Evolutionary conservation across 2,329 filamentous ascomycete genomes (phyloP).

Genomic region (Monosporascus sp.): DNA sequence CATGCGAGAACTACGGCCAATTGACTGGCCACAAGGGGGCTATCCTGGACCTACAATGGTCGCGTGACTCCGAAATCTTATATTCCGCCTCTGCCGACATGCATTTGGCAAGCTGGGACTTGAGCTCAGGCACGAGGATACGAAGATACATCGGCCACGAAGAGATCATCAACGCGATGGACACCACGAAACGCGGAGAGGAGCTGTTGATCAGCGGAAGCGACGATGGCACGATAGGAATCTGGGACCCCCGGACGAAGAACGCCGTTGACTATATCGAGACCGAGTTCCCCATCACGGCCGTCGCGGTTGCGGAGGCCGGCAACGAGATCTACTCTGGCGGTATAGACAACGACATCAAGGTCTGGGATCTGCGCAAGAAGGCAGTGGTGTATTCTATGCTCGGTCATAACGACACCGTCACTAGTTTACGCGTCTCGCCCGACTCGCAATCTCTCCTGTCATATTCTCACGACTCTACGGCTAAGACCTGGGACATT

Average conservation of each 20-base stretch:
- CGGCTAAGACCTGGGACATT: conserved; percentile 92
- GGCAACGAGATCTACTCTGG: conserved; percentile 94
- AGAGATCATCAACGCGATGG: conserved; percentile 89
- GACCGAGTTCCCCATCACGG: conserved; percentile 88
- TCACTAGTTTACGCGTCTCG: conserved; percentile 86
- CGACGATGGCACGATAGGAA: conserved; percentile 87
- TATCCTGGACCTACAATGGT: conserved; percentile 91
- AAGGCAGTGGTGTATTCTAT: conserved; percentile 83
- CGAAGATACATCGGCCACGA: conserved; percentile 89
- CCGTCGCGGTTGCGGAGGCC: conserved; percentile 84
- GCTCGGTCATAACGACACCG: conserved; percentile 83
- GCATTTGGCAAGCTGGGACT: conserved; percentile 90
- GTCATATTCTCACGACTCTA: conserved; percentile 91
- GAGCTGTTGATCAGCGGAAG: conserved; percentile 87
- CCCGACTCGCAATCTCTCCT: conserved; percentile 86
- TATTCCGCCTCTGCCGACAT: conserved; percentile 93
- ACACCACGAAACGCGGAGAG: conserved; percentile 83
- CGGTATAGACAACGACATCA: conserved; percentile 95
- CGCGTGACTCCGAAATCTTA: conserved; percentile 82
- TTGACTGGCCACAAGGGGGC: conserved; percentile 88
- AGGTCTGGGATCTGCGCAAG: conserved; percentile 94
- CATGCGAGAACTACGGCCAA: conserved; percentile 90
- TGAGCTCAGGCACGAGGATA: conserved; percentile 87
- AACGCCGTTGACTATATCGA: conserved; percentile 81
- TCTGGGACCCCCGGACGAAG: conserved; percentile 94